Evolutionary conservation across 495 filamentous ascomycete species (phyloP).

Genomic region (Penicillium coffeae): DNA sequence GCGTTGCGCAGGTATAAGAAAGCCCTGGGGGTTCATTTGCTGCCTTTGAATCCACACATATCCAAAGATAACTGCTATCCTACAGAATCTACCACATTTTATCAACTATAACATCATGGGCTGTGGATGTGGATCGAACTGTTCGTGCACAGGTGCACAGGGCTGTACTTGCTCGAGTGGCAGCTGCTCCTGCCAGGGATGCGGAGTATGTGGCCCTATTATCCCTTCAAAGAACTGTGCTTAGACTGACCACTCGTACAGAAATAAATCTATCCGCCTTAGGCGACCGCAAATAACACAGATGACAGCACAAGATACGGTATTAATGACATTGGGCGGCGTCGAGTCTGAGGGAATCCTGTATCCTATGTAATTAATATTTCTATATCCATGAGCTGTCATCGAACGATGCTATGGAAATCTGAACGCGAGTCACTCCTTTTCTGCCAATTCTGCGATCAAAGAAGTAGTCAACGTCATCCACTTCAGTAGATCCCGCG

Average conservation of each 20-base stretch:
- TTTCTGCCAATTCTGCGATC: too few species aligned
- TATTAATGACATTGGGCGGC: not conserved
- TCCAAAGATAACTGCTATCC: too few species aligned
- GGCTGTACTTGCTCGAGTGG: slow-evolving; percentile 35
- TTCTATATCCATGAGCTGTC: too few species aligned
- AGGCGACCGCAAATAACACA: not conserved
- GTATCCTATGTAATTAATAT: too few species aligned
- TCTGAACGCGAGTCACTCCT: too few species aligned
- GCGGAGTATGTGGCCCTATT: slow-evolving; percentile 37
- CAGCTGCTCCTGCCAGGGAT: slow-evolving; percentile 43
- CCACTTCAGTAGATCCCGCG: too few species aligned
- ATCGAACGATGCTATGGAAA: too few species aligned
- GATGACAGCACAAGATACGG: not conserved
- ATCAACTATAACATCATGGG: slow-evolving; percentile 24
- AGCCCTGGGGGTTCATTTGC: too few species aligned
- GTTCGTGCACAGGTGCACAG: slow-evolving; percentile 34
- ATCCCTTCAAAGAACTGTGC: too few species aligned
- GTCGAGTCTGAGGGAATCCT: not conserved
- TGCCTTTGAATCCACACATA: too few species aligned
- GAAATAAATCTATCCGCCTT: not conserved
- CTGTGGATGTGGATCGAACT: slow-evolving; percentile 39
- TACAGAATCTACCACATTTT: too few species aligned
- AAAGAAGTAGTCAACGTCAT: too few species aligned
- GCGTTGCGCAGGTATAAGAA: slow-evolving; percentile 5
- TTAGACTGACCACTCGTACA: not conserved